Evolutionary conservation across 2,329 filamentous ascomycete species (phyloP), one percentile per base, ranked within the genome.

Genomic region (Ramichloridium luteum): DNA sequence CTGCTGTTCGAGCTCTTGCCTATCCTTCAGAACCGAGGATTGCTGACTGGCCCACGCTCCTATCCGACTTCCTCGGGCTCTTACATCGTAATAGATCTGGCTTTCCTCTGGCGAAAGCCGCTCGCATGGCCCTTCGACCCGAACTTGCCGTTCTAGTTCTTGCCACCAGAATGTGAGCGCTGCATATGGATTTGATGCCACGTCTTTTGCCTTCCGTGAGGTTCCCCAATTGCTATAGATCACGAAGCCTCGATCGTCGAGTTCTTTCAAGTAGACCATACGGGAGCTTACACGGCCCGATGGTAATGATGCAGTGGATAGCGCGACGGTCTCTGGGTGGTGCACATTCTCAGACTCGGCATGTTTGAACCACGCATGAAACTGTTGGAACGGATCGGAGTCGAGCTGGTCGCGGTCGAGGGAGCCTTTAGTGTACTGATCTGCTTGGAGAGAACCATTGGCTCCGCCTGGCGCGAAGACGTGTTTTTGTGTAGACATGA

Each of bases 31-130:
- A 25, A 88, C 81, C 47, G 72, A 67, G 51, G 81, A 92, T 71
- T 98, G 90, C 57, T 73, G 69, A 55, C 83, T 93, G 8, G 90
- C 84, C 90, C 90, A 96, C 1, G 86, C 90, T 1, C 90, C 90
- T 37, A 98, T 70, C 43, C 85, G 66, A 49, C 77, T 84, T 1
- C 84, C 88, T 3, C 90, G 65, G 29, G 84, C 84, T 26, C 75
- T 56, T 22, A 72, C 77, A 38, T 68, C 64, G 56, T 67, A 77
- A 53, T 77, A 77, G 2, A 66, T 54, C 57, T 77, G 72, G 43
- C 78, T 85, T 62, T 94, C 85, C 47, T 74, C 78, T 0, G 58
- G 49, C 0, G 64, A 63, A 36, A 93, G 57, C 25, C 83, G 63
- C 56, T 79, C 75, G 1, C 78, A 71, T 4, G 56, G 52, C 2